These are phyloP conservation scores for Helotiales sp. DNA, from an alignment of 2,329 filamentous ascomycete genomes.

Conservation along the genomic window DNA sequence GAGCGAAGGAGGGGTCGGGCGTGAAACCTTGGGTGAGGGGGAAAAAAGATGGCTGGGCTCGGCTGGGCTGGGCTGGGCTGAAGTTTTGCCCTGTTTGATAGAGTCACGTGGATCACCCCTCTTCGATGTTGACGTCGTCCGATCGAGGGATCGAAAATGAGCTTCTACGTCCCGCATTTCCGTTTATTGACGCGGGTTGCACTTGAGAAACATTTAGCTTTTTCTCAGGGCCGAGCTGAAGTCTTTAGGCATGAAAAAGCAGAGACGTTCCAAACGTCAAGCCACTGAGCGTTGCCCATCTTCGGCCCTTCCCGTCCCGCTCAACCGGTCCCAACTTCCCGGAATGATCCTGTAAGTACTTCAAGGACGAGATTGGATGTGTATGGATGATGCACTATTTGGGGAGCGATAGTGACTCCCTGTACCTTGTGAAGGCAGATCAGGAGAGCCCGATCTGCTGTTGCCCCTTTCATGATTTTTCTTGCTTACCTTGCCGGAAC, in stretches of 20 bases:
- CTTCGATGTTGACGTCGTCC: neutral
- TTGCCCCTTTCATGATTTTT: neutral
- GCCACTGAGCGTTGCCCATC: too few species aligned
- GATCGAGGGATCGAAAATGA: neutral
- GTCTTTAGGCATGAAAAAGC: neutral
- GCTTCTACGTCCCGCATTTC: too few species aligned
- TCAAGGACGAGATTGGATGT: neutral
- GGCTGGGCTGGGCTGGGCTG: neutral
- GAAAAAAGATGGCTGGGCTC: neutral
- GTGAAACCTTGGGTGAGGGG: neutral
- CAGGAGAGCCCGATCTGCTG: neutral
- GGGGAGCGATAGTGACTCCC: neutral
- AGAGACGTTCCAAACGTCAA: neutral
- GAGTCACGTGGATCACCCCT: neutral
- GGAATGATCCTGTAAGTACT: neutral
- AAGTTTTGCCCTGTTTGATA: neutral
- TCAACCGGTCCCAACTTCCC: neutral
- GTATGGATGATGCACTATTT: neutral
- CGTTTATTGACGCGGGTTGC: neutral
- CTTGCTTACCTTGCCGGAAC: too few species aligned
- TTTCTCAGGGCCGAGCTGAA: neutral
- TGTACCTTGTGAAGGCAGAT: neutral
- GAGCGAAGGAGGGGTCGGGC: neutral
- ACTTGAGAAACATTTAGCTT: neutral
- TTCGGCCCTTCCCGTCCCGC: conserved; percentile 8